Base-by-base conservation (phyloP, 2,329 filamentous ascomycete genomes). In the Botryotinia convoluta region DNA sequence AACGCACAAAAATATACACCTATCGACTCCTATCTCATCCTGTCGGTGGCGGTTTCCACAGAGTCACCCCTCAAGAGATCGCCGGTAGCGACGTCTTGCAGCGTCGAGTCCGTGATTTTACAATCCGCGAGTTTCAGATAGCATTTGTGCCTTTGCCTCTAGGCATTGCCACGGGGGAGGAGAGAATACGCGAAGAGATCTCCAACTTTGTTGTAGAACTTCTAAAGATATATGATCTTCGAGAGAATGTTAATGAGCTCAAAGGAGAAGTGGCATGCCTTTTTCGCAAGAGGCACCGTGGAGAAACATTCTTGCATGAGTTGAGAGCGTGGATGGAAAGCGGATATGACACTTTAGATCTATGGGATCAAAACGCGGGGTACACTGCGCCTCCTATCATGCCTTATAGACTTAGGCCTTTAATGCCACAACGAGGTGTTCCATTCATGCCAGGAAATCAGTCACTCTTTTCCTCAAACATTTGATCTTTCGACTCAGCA, bases 261-360 rank as follows among this genome's bases (percentile, higher is more conserved):
- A 32, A 35, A 54, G 4, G 1, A 54, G 7, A 8, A n/a, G 18
- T 51, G 32, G 2, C 10, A 22, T 7, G 2, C 1, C 12, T 32
- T 32, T 26, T 64, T 18, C 1, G 3, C 20, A 22, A 4, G 1
- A 32, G n/a, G 0, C 3, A n/a, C 7, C 20, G 26, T 22, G 29
- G 45, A 20, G 16, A 18, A 10, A 6, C 20, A 39, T 67, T 67
- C 35, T 29, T 39, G 45, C 32, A 54, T 39, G 64, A 67, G 26
- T 54, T 67, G 16, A 67, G 14, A 42, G 26, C 32, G 16, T 67
- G 64, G 64, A 54, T 67, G 14, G 45, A 67, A 39, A 67, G 64
- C 37, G 26, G 45, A 39, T 39, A 8, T 67, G 64, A 67, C 16
- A 22, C 16, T 16, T 39, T 67, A 9, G 35, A 67, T 3, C 45